Evolutionary conservation across 768 basidiomycete species (phyloP).

Genomic region (Suillus clintonianus): DNA sequence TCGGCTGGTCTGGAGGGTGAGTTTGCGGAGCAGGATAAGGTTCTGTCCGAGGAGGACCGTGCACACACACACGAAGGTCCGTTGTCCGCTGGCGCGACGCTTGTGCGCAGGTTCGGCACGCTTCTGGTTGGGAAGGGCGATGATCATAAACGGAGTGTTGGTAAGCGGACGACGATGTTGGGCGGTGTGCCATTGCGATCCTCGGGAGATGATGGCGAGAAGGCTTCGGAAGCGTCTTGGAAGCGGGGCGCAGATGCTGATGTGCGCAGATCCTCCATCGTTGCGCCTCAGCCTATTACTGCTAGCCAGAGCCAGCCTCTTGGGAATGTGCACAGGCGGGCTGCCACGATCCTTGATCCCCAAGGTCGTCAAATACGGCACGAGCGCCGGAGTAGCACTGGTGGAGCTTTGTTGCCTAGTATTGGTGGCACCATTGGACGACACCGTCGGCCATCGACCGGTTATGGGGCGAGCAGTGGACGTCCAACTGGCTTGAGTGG

Average conservation of each 20-base stretch:
- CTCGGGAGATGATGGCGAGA: slow-evolving; percentile 40
- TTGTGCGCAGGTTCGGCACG: slow-evolving; percentile 79
- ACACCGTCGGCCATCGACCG: slow-evolving; percentile 71
- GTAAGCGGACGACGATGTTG: slow-evolving; percentile 55
- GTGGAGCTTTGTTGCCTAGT: slow-evolving; percentile 53
- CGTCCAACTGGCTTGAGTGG: slow-evolving; percentile 41
- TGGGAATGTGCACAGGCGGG: slow-evolving; percentile 65
- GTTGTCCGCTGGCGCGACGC: slow-evolving; percentile 62
- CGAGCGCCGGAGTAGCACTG: slow-evolving; percentile 76
- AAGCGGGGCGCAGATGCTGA: slow-evolving; percentile 20
- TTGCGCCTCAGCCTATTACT: slow-evolving; percentile 34
- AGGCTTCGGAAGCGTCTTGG: slow-evolving; percentile 17
- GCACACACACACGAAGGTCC: slow-evolving; percentile 20
- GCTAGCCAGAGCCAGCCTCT: slow-evolving; percentile 58
- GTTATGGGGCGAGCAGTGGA: slow-evolving; percentile 41
- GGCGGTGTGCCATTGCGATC: slow-evolving; percentile 41
- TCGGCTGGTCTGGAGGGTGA: slow-evolving; percentile 69
- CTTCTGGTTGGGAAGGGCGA: slow-evolving; percentile 54
- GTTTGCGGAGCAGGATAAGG: slow-evolving; percentile 46
- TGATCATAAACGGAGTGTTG: slow-evolving; percentile 41
- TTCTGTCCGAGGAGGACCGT: slow-evolving; percentile 28
- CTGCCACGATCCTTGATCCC: slow-evolving; percentile 77
- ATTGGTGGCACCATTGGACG: slow-evolving; percentile 64
- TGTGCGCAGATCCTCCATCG: slow-evolving; percentile 18
- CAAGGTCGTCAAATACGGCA: slow-evolving; percentile 63